Conservation (phyloP, 176 grass and related monocot genomes). For the Zoysia pacifica region DNA sequence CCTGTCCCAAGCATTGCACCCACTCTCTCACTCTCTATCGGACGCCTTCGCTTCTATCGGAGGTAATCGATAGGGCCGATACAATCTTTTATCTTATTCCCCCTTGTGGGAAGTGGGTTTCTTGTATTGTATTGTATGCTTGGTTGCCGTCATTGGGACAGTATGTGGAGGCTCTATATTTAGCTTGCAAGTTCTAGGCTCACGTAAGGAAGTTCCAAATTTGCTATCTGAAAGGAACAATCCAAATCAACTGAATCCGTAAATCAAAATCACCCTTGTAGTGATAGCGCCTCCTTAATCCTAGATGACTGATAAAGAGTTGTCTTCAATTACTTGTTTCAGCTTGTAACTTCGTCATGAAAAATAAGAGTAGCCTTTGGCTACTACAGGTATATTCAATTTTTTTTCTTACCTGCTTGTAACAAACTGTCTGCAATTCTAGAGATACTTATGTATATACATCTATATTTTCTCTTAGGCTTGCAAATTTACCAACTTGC, state of each 20-base stretch:
- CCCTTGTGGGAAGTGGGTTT: not conserved
- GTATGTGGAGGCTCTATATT: not conserved
- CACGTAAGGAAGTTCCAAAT: not conserved
- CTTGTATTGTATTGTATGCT: not conserved
- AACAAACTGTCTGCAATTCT: not conserved
- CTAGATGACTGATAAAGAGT: not conserved
- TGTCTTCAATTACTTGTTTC: not conserved
- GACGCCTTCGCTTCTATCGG: not conserved
- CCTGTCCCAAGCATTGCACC: not conserved
- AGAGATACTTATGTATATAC: not conserved
- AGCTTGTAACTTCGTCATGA: not conserved
- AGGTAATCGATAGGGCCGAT: conserved; percentile 1
- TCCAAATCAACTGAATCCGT: not conserved
- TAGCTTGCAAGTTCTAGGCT: not conserved
- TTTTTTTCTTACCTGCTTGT: too few species aligned
- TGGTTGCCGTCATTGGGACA: not conserved
- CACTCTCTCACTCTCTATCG: not conserved
- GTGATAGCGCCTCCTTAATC: not conserved
- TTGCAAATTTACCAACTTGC: not conserved
- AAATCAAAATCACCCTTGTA: not conserved
- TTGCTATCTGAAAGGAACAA: not conserved
- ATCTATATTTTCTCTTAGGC: not conserved
- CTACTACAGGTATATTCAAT: not conserved
- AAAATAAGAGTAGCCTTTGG: not conserved
- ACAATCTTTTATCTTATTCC: not conserved